Evolutionary conservation across 2,329 filamentous ascomycete species (phyloP).

Genomic region (Paecilomyces variotii): DNA sequence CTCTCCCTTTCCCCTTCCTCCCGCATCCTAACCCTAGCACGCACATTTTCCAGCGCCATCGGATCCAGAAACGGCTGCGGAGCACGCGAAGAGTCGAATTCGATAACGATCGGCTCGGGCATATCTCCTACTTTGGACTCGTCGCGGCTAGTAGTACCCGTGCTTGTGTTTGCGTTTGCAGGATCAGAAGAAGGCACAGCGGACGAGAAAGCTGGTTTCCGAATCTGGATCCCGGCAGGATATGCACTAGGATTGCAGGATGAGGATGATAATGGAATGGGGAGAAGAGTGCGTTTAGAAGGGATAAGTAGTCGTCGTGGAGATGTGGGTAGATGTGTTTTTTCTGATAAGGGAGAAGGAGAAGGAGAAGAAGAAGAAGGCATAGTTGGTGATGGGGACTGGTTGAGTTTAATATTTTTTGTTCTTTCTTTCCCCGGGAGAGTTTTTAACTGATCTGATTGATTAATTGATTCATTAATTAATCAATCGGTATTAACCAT

Average conservation of each 20-base stretch:
- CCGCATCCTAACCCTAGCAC: constrained; percentile 3
- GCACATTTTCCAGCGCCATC: constrained; percentile 21
- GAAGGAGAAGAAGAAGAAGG: background rate
- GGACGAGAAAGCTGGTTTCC: constrained; percentile 9
- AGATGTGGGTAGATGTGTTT: background rate
- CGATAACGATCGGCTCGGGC: constrained; percentile 8
- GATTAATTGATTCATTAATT: too few species aligned
- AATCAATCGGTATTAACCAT: too few species aligned
- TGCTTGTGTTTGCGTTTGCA: background rate
- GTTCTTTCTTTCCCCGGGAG: too few species aligned
- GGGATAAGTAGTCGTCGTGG: constrained; percentile 15
- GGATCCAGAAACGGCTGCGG: constrained; percentile 35
- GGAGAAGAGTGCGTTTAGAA: constrained; percentile 18
- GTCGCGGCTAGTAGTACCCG: background rate
- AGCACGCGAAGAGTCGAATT: constrained; percentile 24
- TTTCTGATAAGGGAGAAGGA: background rate
- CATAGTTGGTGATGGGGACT: too few species aligned
- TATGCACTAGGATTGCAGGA: constrained; percentile 15
- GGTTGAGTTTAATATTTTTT: too few species aligned
- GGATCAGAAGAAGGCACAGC: background rate
- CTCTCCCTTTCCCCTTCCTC: background rate
- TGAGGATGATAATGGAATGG: background rate
- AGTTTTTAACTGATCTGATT: too few species aligned
- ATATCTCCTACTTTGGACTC: constrained; percentile 24
- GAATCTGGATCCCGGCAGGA: constrained; percentile 13